Base-by-base conservation (phyloP, 257 asterid species). In the Forsythia viridissima region DNA sequence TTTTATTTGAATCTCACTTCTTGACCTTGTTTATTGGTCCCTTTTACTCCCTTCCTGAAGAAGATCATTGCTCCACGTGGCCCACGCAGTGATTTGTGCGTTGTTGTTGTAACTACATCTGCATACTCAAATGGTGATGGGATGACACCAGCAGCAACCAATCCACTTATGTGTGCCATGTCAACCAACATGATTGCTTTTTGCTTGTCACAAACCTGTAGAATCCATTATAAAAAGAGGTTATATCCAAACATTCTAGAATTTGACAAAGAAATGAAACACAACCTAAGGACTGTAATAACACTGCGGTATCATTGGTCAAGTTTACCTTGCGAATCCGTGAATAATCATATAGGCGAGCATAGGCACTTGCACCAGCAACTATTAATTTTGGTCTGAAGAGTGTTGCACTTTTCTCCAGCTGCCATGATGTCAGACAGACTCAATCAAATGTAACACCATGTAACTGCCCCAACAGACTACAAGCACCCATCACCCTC, bases 1-100 rank as follows among this genome's bases (percentile, higher is more conserved):
- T 69, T 48, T 40, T n/a, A 30, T 42, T 52, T 44, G 67, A 72
- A 71, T 86, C 97, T 88, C 82, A 95, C 99, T 86, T 93, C 97
- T 83, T 95, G 80, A 70, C 98, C 99, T 82, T 92, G 89, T 85
- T 95, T 93, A 80, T 91, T 93, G 59, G 90, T 87, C 92, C 90
- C 97, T 84, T 93, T 95, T 61, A 91, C 83, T 65, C 99, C 99
- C 80, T 93, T 95, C 80, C 98, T 89, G 79, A 90, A 93, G 88
- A 95, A 93, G 78, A 95, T 95, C 98, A 95, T 95, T 37, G 99
- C 99, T 79, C 99, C 99, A 70, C 97, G 98, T 48, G 99, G 98
- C 30, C 99, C 98, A 66, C 97, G 96, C 43, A 95, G 88, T 61
- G 99, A 95, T 79, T 95, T 95, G 90, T 93, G 99, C 44, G 99